Evolutionary conservation across 352 stramenopile genomes (phyloP).

Genomic region (Peronosclerospora sorghi): DNA sequence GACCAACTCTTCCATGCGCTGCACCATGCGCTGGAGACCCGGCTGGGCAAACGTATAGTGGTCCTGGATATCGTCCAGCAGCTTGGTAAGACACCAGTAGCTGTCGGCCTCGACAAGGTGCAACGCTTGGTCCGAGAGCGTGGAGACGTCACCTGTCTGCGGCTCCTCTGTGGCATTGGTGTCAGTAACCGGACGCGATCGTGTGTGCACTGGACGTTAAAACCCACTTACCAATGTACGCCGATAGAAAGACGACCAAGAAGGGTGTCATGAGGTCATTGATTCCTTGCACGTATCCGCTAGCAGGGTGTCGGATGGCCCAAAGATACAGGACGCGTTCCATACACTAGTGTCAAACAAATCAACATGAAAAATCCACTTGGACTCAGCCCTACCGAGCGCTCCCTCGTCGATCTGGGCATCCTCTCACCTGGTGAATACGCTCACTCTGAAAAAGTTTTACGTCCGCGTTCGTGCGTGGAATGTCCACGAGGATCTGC

Average conservation of each 20-base stretch:
- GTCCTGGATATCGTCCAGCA: slow-evolving; percentile 98
- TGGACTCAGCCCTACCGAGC: slow-evolving; percentile 1
- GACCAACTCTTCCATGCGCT: slow-evolving; percentile 95
- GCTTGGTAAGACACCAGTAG: slow-evolving; percentile 98
- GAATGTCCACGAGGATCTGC: slow-evolving; percentile 98
- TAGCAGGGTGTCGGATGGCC: slow-evolving; percentile 96
- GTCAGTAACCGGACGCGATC: neutral
- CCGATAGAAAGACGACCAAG: slow-evolving; percentile 93
- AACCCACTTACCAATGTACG: slow-evolving; percentile 41
- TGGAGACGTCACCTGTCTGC: slow-evolving; percentile 58
- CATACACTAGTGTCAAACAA: slow-evolving; percentile 64
- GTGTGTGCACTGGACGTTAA: neutral
- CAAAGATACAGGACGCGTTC: slow-evolving; percentile 98
- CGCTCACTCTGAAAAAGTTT: slow-evolving; percentile 94
- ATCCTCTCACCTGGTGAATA: slow-evolving; percentile 60
- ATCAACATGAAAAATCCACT: neutral
- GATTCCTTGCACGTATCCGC: slow-evolving; percentile 98
- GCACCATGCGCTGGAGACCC: slow-evolving; percentile 97
- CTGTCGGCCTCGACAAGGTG: slow-evolving; percentile 93
- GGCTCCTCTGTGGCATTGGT: slow-evolving; percentile 42
- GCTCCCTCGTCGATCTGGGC: neutral
- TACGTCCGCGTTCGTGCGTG: slow-evolving; percentile 93
- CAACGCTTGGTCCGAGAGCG: slow-evolving; percentile 53
- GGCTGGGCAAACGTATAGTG: slow-evolving; percentile 99
- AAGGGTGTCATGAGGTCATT: slow-evolving; percentile 98